A percentile compares a stretch with the other conserved stretches of the same genome.
phyloP scores from a whole-genome alignment of 768 basidiomycete genomes.

The Hygrophoropsis aurantiaca region DNA sequence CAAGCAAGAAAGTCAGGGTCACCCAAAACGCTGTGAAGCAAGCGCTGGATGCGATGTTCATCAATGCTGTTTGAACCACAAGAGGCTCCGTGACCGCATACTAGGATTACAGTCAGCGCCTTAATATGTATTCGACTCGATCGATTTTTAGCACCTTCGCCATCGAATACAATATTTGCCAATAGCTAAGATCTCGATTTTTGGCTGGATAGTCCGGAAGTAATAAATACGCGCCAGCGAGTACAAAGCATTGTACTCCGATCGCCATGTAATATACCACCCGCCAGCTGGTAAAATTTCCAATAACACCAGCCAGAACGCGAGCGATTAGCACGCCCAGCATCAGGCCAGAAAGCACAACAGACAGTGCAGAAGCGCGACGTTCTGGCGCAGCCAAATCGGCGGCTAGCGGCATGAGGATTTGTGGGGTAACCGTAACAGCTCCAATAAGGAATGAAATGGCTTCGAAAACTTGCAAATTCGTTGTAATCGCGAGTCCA shows the following conservation, averaged over 20 bases:
- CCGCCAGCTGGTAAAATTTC: slow-evolving; percentile 68
- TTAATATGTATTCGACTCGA: no score
- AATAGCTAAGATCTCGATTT: slow-evolving; percentile 63
- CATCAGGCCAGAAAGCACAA: slow-evolving; percentile 67
- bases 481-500: slow-evolving; percentile 64
- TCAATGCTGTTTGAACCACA: slow-evolving; percentile 65
- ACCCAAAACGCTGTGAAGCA: slow-evolving; percentile 69
- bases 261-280: slow-evolving; percentile 80
- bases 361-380: slow-evolving; percentile 73
- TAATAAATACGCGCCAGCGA: slow-evolving; percentile 57
- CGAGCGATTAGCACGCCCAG: slow-evolving; percentile 75
- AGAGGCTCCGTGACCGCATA: slow-evolving; percentile 77
- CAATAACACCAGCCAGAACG: slow-evolving; percentile 73
- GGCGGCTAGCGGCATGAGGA: slow-evolving; percentile 73
- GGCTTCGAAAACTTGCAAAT: slow-evolving; percentile 58
- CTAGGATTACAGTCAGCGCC: slow-evolving; percentile 1
- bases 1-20: slow-evolving; percentile 79
- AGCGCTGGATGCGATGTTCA: slow-evolving; percentile 59
- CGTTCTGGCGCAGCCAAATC: slow-evolving; percentile 78
- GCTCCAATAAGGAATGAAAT: slow-evolving; percentile 73
- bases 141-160: slow-evolving; percentile 39
- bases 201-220: slow-evolving; percentile 87
- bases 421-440: slow-evolving; percentile 71
- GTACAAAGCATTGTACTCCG: slow-evolving; percentile 61
- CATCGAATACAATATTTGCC: slow-evolving; percentile 73